Conservation (phyloP, 257 asterid genomes). For the Solanum verrucosum region DNA sequence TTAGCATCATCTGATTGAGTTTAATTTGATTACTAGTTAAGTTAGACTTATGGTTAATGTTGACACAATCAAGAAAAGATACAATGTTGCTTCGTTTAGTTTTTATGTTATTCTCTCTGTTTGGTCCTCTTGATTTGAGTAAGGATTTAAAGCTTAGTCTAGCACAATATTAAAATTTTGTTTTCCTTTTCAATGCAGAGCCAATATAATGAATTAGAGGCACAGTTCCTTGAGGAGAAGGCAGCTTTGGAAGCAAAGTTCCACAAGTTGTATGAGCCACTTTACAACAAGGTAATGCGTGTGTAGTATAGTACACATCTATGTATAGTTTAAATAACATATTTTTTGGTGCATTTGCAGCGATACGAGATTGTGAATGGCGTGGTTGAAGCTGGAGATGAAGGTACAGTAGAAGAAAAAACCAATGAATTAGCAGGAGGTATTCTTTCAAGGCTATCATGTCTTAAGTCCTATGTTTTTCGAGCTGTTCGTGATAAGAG, state of each 20-base stretch:
- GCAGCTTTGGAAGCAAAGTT: constrained; percentile 60
- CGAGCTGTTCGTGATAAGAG: neutral
- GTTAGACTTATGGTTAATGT: neutral
- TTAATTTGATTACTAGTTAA: neutral
- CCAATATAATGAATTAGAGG: constrained; percentile 52
- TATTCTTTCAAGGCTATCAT: neutral
- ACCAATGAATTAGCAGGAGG: constrained; percentile 12
- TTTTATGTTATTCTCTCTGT: neutral
- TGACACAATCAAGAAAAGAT: neutral
- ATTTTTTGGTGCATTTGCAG: constrained; percentile 19
- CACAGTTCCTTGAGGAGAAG: constrained; percentile 47
- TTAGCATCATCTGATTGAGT: neutral
- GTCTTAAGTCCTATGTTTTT: neutral
- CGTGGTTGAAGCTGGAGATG: constrained; percentile 31
- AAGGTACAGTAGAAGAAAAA: constrained; percentile 1
- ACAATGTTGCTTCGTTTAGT: neutral
- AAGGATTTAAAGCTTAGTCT: neutral
- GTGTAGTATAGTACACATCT: neutral
- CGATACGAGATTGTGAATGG: constrained; percentile 56
- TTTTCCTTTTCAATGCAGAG: constrained; percentile 15
- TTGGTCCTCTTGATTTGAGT: neutral
- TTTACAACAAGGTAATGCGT: constrained; percentile 35
- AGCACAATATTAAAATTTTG: neutral
- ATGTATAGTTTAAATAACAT: neutral
- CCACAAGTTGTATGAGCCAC: constrained; percentile 53